These are phyloP conservation scores for Fusarium palustre DNA, from an alignment of 2,329 filamentous ascomycete species.

Conservation along the genomic window DNA sequence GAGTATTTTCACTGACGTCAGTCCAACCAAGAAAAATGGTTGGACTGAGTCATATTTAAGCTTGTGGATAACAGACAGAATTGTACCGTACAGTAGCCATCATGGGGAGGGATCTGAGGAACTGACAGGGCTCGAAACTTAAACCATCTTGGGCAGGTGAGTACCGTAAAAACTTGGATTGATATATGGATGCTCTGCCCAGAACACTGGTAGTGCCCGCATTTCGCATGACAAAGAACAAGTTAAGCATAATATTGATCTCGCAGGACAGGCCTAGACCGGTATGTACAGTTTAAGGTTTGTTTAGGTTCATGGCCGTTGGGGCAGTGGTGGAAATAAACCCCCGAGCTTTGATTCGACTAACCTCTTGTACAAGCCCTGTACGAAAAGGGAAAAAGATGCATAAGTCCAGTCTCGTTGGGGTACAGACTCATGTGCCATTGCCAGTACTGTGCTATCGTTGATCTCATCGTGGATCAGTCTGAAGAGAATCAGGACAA, in stretches of 20 bases:
- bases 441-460: not conserved
- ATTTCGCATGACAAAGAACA: slow-evolving; percentile 21
- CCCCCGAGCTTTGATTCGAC: slow-evolving; percentile 22
- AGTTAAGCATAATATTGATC: slow-evolving; percentile 34
- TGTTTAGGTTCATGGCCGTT: slow-evolving; percentile 28
- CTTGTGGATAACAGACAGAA: not conserved
- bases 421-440: slow-evolving; percentile 2
- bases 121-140: not conserved
- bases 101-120: not conserved
- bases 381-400: slow-evolving; percentile 20
- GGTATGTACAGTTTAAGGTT: slow-evolving; percentile 13
- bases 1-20: slow-evolving; percentile 24
- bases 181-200: not conserved
- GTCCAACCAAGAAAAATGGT: not conserved
- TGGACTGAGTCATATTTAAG: not conserved
- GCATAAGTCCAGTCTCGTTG: slow-evolving; percentile 17
- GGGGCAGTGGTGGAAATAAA: slow-evolving; percentile 12
- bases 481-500: slow-evolving; percentile 1
- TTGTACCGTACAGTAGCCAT: not conserved
- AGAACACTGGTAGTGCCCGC: slow-evolving; percentile 1
- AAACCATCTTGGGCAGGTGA: not conserved
- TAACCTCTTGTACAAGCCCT: slow-evolving; percentile 22
- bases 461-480: slow-evolving; percentile 26
- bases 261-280: slow-evolving; percentile 9
- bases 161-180: not conserved